Conservation (phyloP, 176 grass and related monocot genomes). For the Cymbopogon citratus region DNA sequence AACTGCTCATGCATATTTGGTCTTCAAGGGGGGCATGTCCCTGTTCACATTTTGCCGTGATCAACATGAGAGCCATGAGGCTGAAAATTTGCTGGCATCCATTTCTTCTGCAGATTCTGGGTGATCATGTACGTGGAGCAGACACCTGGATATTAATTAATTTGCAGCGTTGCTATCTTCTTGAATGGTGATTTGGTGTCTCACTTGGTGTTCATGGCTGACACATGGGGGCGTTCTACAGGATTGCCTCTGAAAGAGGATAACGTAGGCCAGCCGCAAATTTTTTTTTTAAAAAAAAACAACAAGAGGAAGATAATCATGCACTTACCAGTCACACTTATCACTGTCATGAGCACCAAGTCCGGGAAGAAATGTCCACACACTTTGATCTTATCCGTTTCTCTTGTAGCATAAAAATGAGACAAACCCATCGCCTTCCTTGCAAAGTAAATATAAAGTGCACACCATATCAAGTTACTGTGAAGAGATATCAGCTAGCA, state of each 20-base stretch:
- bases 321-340: neutral
- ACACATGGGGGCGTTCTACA: neutral
- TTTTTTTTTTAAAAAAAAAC: too few relatives aligned
- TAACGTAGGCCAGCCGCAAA: neutral
- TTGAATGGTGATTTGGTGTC: neutral
- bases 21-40: neutral
- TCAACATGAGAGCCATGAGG: neutral
- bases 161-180: neutral
- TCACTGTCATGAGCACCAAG: neutral
- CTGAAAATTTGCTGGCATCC: neutral
- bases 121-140: neutral
- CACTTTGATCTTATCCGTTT: slow-evolving; percentile 34
- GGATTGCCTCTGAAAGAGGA: slow-evolving; percentile 1
- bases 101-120: neutral
- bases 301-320: neutral
- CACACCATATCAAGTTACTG: neutral
- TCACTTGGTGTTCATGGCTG: neutral
- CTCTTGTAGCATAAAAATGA: too few relatives aligned
- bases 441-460: neutral
- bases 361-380: neutral
- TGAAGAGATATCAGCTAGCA: neutral
- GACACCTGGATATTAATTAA: neutral
- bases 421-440: neutral
- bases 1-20: neutral
- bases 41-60: neutral